Evolutionary conservation across 2,329 filamentous ascomycete species (phyloP).

Genomic region (Botryosphaeria dothidea): DNA sequence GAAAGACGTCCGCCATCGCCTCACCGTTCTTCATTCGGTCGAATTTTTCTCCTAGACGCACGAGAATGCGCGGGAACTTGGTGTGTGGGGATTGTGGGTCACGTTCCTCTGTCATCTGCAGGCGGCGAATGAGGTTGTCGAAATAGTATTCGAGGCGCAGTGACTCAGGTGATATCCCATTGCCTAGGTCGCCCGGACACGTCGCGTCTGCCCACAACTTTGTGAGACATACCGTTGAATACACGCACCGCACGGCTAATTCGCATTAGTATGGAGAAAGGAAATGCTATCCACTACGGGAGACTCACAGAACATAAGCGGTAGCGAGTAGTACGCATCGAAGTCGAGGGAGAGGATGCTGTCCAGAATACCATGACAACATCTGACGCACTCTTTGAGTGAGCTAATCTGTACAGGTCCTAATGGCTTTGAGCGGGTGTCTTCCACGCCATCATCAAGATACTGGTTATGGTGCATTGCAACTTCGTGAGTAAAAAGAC

Average conservation of each 20-base stretch:
- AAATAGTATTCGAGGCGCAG: slow-evolving; percentile 50
- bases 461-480: slow-evolving; percentile 49
- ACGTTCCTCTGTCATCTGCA: slow-evolving; percentile 43
- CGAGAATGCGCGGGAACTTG: slow-evolving; percentile 50
- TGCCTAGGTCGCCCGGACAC: slow-evolving; percentile 51
- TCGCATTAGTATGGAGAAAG: neutral
- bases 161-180: slow-evolving; percentile 50
- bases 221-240: slow-evolving; percentile 59
- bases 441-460: slow-evolving; percentile 35
- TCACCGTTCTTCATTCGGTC: slow-evolving; percentile 45
- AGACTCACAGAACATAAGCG: slow-evolving; percentile 46
- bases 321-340: slow-evolving; percentile 44
- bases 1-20: slow-evolving; percentile 6
- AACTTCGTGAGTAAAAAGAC: slow-evolving; percentile 53
- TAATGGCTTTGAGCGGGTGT: slow-evolving; percentile 38
- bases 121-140: slow-evolving; percentile 49
- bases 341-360: slow-evolving; percentile 52
- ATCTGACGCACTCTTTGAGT: slow-evolving; percentile 47
- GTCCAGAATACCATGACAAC: slow-evolving; percentile 50
- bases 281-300: slow-evolving; percentile 22
- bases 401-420: slow-evolving; percentile 50
- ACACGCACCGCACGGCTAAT: slow-evolving; percentile 55
- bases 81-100: slow-evolving; percentile 46
- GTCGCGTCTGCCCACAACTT: slow-evolving; percentile 60
- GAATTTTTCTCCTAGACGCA: slow-evolving; percentile 48